A percentile compares a stretch with the other conserved stretches of the same genome.
Evolutionary conservation across 805 yeast species (phyloP).

Genomic region (Cyberlindnera lachancei): DNA sequence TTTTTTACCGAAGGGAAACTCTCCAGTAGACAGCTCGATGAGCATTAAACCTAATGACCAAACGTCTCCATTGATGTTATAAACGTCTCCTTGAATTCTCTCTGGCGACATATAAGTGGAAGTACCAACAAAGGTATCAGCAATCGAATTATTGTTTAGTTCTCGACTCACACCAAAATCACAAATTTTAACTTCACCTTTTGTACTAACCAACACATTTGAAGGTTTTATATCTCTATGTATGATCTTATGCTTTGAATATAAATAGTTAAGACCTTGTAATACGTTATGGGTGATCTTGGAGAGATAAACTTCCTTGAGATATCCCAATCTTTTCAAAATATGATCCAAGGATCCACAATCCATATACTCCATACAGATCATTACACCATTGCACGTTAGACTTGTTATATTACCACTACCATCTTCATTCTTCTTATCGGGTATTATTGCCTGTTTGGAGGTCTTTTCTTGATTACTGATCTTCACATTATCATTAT

Average conservation of each 20-base stretch:
- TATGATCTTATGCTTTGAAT: slow-evolving; percentile 77
- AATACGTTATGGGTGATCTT: slow-evolving; percentile 71
- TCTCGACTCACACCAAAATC: slow-evolving; percentile 97
- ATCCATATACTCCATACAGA: slow-evolving; percentile 95
- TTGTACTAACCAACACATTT: slow-evolving; percentile 79
- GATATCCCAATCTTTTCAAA: slow-evolving; percentile 48
- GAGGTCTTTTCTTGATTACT: background rate
- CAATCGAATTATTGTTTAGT: slow-evolving; percentile 77
- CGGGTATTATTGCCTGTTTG: slow-evolving; percentile 7
- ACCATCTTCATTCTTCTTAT: slow-evolving; percentile 12
- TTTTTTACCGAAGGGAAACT: slow-evolving; percentile 65
- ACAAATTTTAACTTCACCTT: slow-evolving; percentile 84
- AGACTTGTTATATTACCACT: slow-evolving; percentile 9
- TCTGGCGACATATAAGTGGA: slow-evolving; percentile 98
- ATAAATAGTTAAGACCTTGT: slow-evolving; percentile 74
- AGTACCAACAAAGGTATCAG: slow-evolving; percentile 97
- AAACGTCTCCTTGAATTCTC: slow-evolving; percentile 88
- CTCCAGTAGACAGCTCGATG: slow-evolving; percentile 81
- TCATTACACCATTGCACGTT: slow-evolving; percentile 59
- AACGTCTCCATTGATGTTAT: slow-evolving; percentile 92
- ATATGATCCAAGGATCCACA: slow-evolving; percentile 88
- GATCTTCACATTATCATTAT: too few species aligned
- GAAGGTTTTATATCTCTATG: slow-evolving; percentile 97
- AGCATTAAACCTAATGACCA: slow-evolving; percentile 95
- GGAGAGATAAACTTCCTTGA: slow-evolving; percentile 62